Percentiles rank a stretch among this genome's conserved stretches.
These are phyloP conservation scores for Chlorella sp. DNA, from an alignment of 139 green algal species.

Conservation along the genomic window DNA sequence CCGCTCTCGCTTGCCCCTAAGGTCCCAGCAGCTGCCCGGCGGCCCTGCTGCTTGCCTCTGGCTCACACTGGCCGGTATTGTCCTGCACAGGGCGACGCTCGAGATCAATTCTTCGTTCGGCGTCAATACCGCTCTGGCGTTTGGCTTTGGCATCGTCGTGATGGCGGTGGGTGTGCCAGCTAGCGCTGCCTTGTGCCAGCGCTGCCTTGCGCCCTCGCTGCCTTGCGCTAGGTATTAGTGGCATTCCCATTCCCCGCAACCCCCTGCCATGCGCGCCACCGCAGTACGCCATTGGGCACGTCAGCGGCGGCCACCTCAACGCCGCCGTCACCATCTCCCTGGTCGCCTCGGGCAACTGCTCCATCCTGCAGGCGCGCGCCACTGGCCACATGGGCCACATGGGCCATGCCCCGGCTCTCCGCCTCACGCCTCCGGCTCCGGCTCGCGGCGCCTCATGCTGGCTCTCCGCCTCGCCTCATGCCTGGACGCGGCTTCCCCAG, in stretches of 20 bases:
- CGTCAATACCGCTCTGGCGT: constrained; percentile 7
- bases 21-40: no score
- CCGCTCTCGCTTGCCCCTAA: no score
- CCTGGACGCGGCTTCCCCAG: no score
- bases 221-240: not conserved
- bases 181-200: not conserved
- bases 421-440: not conserved
- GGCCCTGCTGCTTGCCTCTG: no score
- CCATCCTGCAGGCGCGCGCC: no score
- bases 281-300: constrained; percentile 7
- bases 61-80: no score
- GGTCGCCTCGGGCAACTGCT: constrained; percentile 37
- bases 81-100: no score
- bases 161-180: not conserved
- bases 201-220: no score
- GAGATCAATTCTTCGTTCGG: constrained; percentile 11
- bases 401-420: not conserved
- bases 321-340: constrained; percentile 29
- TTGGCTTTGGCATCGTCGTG: constrained; percentile 5
- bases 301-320: constrained; percentile 39
- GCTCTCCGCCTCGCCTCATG: no score
- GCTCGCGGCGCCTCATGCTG: no score
- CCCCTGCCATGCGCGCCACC: not conserved
- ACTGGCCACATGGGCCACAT: no score
- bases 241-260: not conserved